phyloP scores from a whole-genome alignment of 139 green algal genomes.

The Tetraselmis striata region DNA sequence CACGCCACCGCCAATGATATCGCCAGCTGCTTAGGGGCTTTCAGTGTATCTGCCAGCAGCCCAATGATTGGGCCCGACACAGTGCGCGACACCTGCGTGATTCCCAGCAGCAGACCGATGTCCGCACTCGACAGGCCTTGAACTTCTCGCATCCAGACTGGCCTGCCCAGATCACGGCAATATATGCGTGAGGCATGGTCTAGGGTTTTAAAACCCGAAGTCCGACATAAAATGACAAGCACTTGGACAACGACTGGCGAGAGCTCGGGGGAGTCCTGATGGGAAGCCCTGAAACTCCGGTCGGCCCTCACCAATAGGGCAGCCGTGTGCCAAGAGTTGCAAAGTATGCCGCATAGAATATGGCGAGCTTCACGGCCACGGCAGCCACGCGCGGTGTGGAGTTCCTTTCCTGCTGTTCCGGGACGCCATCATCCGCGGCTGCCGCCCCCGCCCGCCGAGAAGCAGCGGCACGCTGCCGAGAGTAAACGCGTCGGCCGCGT shows the following conservation, averaged over 20 bases:
- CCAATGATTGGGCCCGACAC: not conserved
- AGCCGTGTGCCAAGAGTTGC: not conserved
- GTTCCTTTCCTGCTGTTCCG: no score
- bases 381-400: not conserved
- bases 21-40: not conserved
- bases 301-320: not conserved
- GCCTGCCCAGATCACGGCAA: not conserved
- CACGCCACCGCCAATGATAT: not conserved
- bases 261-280: no score
- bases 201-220: no score
- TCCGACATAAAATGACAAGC: no score
- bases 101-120: not conserved
- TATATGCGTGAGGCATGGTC: not conserved
- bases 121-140: not conserved
- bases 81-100: not conserved
- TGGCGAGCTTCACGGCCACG: not conserved
- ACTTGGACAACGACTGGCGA: no score
- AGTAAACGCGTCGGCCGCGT: no score
- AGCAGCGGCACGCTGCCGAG: no score
- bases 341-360: not conserved
- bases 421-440: not conserved
- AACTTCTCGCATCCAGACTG: not conserved
- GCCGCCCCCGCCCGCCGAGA: not conserved
- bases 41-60: not conserved
- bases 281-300: no score